Conservation (phyloP, 148 eudicot species). For the Rhododendron simsii region DNA sequence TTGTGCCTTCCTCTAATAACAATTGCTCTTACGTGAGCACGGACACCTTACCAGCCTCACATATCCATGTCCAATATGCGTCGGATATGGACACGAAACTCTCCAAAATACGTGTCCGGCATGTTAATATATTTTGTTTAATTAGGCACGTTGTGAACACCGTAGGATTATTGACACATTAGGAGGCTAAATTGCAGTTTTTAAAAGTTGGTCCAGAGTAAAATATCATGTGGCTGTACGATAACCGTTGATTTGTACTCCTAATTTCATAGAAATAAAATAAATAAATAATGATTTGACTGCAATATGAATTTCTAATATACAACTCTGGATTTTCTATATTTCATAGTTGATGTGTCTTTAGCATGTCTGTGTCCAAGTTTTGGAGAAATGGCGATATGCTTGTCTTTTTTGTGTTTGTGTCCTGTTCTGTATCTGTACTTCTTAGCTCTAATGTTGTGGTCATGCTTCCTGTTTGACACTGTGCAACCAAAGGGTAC, state of each 20-base stretch:
- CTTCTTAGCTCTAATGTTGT: background rate
- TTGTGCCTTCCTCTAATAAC: background rate
- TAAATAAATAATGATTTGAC: background rate
- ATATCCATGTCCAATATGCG: background rate
- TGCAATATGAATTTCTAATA: background rate
- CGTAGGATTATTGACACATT: too few species aligned
- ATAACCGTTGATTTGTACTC: background rate
- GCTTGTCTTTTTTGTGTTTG: background rate
- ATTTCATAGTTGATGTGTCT: background rate
- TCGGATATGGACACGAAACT: background rate
- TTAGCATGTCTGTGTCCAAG: background rate
- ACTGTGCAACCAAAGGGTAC: slow-evolving; percentile 46
- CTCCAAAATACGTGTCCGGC: background rate
- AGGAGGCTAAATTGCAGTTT: background rate
- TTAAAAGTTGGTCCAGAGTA: background rate
- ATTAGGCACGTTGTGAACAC: background rate
- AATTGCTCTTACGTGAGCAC: background rate
- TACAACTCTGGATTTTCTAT: background rate
- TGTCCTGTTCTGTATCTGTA: background rate
- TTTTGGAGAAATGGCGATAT: background rate
- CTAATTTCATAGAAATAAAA: background rate
- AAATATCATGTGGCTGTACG: background rate
- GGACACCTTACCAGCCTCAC: background rate
- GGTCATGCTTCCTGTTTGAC: background rate
- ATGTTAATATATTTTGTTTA: background rate